phyloP scores from a whole-genome alignment of 192 early-diverging fungal species.

The Linnemannia exigua region DNA sequence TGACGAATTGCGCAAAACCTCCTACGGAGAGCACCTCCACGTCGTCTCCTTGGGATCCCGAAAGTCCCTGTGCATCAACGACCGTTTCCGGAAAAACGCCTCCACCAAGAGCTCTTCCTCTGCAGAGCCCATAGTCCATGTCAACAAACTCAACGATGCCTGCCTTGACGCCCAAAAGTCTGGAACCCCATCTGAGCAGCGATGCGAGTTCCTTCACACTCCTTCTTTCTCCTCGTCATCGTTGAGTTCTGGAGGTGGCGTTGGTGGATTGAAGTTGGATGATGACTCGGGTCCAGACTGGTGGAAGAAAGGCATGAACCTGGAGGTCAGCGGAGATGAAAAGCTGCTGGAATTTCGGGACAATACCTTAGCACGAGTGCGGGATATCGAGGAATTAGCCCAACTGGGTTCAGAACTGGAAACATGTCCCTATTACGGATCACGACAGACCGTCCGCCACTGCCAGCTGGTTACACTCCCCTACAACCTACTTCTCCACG shows the following conservation, averaged over 20 bases:
- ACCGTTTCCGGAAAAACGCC: slow-evolving; percentile 40
- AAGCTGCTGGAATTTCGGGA: slow-evolving; percentile 74
- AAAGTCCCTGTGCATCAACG: slow-evolving; percentile 87
- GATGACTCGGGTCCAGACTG: background rate
- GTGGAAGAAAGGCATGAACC: slow-evolving; percentile 1
- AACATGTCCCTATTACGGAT: slow-evolving; percentile 90
- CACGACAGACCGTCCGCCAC: slow-evolving; percentile 67
- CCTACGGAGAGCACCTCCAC: slow-evolving; percentile 69
- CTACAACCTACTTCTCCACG: slow-evolving; percentile 88
- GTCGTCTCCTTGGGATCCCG: slow-evolving; percentile 86
- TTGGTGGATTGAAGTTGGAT: background rate
- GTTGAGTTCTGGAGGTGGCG: slow-evolving; percentile 5
- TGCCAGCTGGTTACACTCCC: slow-evolving; percentile 87
- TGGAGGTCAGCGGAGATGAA: slow-evolving; percentile 53
- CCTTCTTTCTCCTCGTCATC: slow-evolving; percentile 15
- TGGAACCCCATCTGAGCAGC: slow-evolving; percentile 38
- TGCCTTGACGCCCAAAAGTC: slow-evolving; percentile 89
- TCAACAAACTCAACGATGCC: slow-evolving; percentile 74
- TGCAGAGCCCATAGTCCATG: slow-evolving; percentile 39
- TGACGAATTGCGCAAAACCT: slow-evolving; percentile 85
- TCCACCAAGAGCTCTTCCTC: slow-evolving; percentile 3
- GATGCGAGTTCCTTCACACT: slow-evolving; percentile 35
- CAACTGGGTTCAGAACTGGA: slow-evolving; percentile 67
- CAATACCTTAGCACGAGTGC: slow-evolving; percentile 53
- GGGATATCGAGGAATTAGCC: slow-evolving; percentile 92